phyloP scores from a whole-genome alignment of 2,329 filamentous ascomycete genomes.

The Xylaria sp. region DNA sequence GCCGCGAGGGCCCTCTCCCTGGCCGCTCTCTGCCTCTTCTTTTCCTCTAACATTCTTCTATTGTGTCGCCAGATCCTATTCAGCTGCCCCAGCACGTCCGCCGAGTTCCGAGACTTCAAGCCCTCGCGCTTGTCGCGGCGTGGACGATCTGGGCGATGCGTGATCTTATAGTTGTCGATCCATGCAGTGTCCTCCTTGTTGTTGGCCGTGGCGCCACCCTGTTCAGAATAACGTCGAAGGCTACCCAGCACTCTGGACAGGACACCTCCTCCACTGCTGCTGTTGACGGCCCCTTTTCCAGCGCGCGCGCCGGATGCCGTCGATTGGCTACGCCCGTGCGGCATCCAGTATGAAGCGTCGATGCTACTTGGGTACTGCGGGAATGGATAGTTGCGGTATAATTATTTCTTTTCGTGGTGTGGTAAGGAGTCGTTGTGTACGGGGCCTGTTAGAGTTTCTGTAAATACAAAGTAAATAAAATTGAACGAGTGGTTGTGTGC shows the following conservation, averaged over 20 bases:
- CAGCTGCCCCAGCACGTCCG: conserved; percentile 25
- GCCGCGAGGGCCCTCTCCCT: background rate
- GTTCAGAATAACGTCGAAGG: conserved; percentile 12
- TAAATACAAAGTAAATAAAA: background rate
- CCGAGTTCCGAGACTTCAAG: conserved; percentile 20
- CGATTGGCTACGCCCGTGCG: conserved; percentile 17
- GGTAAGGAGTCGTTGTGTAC: conserved; percentile 11
- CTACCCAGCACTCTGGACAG: conserved; percentile 28
- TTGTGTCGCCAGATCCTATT: conserved; percentile 26
- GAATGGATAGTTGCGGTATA: background rate
- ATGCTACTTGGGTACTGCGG: background rate
- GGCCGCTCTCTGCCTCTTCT: conserved; percentile 21
- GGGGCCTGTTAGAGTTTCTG: background rate
- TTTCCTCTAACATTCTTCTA: conserved; percentile 17
- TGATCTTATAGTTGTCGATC: conserved; percentile 32
- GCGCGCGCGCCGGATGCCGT: conserved; percentile 8
- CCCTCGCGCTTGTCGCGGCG: conserved; percentile 14
- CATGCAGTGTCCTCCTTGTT: conserved; percentile 16
- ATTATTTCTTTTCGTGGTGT: background rate
- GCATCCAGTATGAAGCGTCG: conserved; percentile 8
- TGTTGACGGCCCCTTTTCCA: conserved; percentile 9
- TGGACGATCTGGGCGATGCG: conserved; percentile 32
- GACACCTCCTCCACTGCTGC: conserved; percentile 18
- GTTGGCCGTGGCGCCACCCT: conserved; percentile 10
- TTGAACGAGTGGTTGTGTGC: background rate